These are phyloP conservation scores for Phoma herbarum DNA, from an alignment of 2,329 filamentous ascomycete genomes.

Conservation along the genomic window DNA sequence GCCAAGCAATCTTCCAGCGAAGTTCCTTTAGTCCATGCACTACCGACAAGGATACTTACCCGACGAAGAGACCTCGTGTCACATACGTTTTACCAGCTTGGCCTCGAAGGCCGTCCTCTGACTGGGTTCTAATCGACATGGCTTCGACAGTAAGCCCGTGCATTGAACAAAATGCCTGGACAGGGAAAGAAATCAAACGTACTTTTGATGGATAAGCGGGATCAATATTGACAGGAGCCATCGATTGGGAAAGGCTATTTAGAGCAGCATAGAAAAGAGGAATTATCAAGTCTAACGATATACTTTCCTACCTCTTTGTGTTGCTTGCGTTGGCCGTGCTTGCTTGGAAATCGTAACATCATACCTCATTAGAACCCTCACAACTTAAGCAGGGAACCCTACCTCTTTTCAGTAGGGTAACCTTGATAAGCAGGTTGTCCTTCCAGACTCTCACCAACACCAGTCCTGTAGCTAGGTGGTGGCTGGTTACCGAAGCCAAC, in stretches of 20 bases:
- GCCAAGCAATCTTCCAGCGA: too few species aligned
- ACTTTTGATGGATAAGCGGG: not conserved
- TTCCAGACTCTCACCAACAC: conserved; percentile 49
- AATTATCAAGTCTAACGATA: not conserved
- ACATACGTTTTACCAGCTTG: not conserved
- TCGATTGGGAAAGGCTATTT: not conserved
- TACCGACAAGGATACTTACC: too few species aligned
- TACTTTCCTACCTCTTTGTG: not conserved
- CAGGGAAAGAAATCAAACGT: too few species aligned
- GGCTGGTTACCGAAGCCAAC: conserved; percentile 50
- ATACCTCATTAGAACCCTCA: conserved; percentile 28
- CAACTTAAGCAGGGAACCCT: not conserved
- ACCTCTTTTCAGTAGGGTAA: conserved; percentile 48
- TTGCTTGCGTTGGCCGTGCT: not conserved
- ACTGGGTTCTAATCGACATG: not conserved
- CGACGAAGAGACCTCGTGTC: not conserved
- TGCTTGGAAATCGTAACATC: conserved; percentile 26
- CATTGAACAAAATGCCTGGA: too few species aligned
- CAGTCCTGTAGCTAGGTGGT: conserved; percentile 46
- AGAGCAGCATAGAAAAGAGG: not conserved
- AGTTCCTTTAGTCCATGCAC: not conserved
- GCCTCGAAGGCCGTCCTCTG: not conserved
- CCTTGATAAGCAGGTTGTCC: conserved; percentile 44
- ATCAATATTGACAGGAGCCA: not conserved
- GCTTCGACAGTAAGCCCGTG: too few species aligned